A percentile compares a stretch with the other conserved stretches of the same genome.
These are phyloP conservation scores for Glaciozyma antarctica DNA, from an alignment of 768 basidiomycete genomes.

Conservation along the genomic window DNA sequence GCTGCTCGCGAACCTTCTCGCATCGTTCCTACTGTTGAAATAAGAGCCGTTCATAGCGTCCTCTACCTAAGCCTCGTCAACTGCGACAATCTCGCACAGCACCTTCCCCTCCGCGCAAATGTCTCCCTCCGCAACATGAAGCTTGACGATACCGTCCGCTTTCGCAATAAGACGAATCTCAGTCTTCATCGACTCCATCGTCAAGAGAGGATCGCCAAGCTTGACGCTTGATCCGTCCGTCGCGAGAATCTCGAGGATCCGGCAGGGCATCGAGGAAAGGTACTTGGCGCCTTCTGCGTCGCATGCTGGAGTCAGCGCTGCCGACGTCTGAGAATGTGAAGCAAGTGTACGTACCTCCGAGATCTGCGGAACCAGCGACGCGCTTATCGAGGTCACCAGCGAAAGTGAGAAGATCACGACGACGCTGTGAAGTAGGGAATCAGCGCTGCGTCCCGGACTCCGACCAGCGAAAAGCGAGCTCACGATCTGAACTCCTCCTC, in stretches of 20 bases:
- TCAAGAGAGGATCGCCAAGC: neutral
- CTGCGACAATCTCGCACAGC: neutral
- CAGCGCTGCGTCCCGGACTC: neutral
- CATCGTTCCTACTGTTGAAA: too few species aligned
- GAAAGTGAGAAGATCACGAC: neutral
- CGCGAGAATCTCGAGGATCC: conserved; percentile 1
- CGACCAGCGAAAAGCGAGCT: neutral
- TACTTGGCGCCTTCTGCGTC: neutral
- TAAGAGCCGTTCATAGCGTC: too few species aligned
- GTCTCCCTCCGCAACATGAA: neutral
- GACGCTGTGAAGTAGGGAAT: neutral
- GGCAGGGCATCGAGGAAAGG: neutral
- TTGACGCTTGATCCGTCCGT: neutral
- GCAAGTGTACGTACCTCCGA: neutral
- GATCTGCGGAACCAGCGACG: neutral
- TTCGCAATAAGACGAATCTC: neutral
- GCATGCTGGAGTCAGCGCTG: neutral
- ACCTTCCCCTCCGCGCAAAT: conserved; percentile 1
- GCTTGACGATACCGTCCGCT: neutral
- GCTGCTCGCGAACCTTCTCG: too few species aligned
- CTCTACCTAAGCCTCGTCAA: neutral
- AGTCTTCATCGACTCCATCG: conserved; percentile 5
- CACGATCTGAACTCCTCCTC: neutral
- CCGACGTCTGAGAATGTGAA: neutral
- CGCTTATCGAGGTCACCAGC: conserved; percentile 1